Percentiles rank a stretch among this genome's conserved stretches.
Conservation (phyloP, 257 asterid species). For the Leonotis leonurus region DNA sequence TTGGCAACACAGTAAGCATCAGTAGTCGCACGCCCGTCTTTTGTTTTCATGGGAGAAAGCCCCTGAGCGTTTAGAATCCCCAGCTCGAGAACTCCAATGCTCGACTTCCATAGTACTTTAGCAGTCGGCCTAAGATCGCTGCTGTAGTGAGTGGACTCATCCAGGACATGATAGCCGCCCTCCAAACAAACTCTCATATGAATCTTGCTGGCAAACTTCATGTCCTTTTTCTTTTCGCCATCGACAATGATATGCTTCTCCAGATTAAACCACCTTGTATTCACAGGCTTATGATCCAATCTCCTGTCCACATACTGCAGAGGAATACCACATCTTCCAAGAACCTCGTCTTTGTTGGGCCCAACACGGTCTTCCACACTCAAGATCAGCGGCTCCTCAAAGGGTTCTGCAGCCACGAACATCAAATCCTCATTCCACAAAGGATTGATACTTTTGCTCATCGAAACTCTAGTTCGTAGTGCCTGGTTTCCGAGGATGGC, state of each 20-base stretch:
- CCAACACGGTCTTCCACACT: constrained; percentile 67
- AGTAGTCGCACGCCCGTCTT: constrained; percentile 46
- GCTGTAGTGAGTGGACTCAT: constrained; percentile 67
- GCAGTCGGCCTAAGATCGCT: constrained; percentile 72
- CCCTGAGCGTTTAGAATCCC: constrained; percentile 57
- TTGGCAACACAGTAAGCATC: constrained; percentile 80
- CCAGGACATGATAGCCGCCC: constrained; percentile 78
- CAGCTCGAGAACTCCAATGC: constrained; percentile 69
- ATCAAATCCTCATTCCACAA: constrained; percentile 81
- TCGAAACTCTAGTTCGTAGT: constrained; percentile 44
- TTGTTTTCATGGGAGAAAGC: constrained; percentile 57
- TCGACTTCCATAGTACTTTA: constrained; percentile 58
- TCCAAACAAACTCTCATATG: constrained; percentile 59
- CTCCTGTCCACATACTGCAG: constrained; percentile 51
- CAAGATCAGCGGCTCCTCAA: constrained; percentile 57
- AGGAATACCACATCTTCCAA: constrained; percentile 54
- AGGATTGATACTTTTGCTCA: constrained; percentile 52
- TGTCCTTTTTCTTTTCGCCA: constrained; percentile 57
- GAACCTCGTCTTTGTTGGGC: constrained; percentile 56
- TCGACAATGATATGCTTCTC: constrained; percentile 45
- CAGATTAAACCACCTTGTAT: constrained; percentile 59
- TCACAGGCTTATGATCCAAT: constrained; percentile 48
- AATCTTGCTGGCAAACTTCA: constrained; percentile 61
- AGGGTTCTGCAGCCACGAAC: constrained; percentile 76
- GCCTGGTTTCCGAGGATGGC: constrained; percentile 61